phyloP scores from a whole-genome alignment of 176 grass and related monocot genomes.

The Juncus inflexus region DNA sequence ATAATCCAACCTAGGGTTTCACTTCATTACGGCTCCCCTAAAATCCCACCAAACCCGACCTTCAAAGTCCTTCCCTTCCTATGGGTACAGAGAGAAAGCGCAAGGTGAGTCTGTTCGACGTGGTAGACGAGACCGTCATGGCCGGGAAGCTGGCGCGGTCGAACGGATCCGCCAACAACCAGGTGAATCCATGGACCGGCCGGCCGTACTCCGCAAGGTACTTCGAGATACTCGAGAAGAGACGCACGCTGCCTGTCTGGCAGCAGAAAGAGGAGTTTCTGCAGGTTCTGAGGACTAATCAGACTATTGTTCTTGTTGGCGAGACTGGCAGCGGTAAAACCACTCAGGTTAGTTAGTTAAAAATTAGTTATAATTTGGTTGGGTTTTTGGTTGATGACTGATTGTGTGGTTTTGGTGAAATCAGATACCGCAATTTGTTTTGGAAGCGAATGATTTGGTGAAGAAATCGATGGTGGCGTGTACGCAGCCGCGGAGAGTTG shows the following conservation, averaged over 20 bases:
- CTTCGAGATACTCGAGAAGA: slow-evolving; percentile 85
- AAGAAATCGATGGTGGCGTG: slow-evolving; percentile 79
- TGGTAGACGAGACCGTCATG: slow-evolving; percentile 69
- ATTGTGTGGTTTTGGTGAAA: slow-evolving; percentile 16
- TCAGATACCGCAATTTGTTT: slow-evolving; percentile 98
- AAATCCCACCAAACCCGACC: not conserved
- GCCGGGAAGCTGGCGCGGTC: slow-evolving; percentile 52
- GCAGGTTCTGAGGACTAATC: slow-evolving; percentile 55
- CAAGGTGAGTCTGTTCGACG: slow-evolving; percentile 97
- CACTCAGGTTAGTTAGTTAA: slow-evolving; percentile 58
- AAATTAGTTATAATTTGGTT: not conserved
- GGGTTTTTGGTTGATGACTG: not conserved
- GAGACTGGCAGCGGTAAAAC: slow-evolving; percentile 99
- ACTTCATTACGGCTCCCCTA: slow-evolving; percentile 1
- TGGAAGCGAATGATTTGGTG: slow-evolving; percentile 60
- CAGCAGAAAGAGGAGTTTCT: slow-evolving; percentile 96
- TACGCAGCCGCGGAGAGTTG: slow-evolving; percentile 82
- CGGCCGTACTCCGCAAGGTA: slow-evolving; percentile 67
- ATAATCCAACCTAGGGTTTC: too few species aligned
- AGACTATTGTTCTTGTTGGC: slow-evolving; percentile 82
- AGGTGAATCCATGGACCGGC: slow-evolving; percentile 73
- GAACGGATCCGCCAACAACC: slow-evolving; percentile 24
- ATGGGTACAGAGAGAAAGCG: slow-evolving; percentile 94
- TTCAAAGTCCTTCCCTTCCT: not conserved
- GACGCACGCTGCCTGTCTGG: slow-evolving; percentile 84